Evolutionary conservation across 768 basidiomycete species (phyloP).

Genomic region (Boletellus emodensis): DNA sequence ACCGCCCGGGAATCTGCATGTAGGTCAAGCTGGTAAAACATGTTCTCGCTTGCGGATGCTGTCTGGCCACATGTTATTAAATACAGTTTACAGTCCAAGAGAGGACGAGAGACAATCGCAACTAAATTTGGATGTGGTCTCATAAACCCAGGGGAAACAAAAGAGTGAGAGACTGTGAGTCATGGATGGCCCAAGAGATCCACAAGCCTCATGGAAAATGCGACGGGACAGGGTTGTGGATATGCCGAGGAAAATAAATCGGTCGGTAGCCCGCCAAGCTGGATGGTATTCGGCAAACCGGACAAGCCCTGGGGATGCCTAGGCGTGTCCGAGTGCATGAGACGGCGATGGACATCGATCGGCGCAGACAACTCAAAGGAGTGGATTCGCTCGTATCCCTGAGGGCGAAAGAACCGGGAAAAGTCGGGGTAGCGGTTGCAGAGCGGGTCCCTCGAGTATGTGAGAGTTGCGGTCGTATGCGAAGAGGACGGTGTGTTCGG

Average conservation of each 20-base stretch:
- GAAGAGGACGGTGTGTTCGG: background rate
- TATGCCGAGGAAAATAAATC: background rate
- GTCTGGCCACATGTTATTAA: background rate
- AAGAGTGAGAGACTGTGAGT: background rate
- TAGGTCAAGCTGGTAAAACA: background rate
- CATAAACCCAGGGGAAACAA: background rate
- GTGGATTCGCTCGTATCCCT: conserved; percentile 8
- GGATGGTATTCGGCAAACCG: background rate
- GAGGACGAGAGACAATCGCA: background rate
- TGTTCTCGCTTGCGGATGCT: background rate
- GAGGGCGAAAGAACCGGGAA: conserved; percentile 28
- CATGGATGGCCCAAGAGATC: conserved; percentile 11
- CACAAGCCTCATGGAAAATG: conserved; percentile 17
- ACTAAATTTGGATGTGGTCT: background rate
- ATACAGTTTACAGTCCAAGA: conserved; percentile 13
- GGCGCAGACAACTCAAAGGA: background rate
- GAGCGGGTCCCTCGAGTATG: conserved; percentile 32
- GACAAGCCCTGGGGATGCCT: background rate
- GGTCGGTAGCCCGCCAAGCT: background rate
- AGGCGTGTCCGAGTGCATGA: background rate
- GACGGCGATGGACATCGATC: background rate
- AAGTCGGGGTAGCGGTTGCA: conserved; percentile 32
- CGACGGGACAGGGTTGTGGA: conserved; percentile 15
- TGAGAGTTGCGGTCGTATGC: background rate
- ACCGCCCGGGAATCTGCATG: conserved; percentile 16